Conservation (phyloP, 148 eudicot genomes). For the Mesembryanthemum crystallinum region DNA sequence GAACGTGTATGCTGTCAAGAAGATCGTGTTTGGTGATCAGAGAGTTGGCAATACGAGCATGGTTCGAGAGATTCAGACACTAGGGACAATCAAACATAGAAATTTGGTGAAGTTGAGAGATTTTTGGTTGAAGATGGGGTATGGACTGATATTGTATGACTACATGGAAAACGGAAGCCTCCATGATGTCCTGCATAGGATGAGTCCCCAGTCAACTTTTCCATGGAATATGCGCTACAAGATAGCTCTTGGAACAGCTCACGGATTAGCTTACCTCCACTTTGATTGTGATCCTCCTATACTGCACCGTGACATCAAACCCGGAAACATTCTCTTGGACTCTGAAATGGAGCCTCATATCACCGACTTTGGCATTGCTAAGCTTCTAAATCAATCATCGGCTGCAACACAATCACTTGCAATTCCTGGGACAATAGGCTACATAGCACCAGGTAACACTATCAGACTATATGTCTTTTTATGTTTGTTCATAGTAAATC, state of each 20-base stretch:
- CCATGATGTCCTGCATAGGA: constrained; percentile 55
- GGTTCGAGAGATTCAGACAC: constrained; percentile 67
- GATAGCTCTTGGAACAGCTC: constrained; percentile 78
- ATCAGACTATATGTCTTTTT: neutral
- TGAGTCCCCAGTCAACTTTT: constrained; percentile 31
- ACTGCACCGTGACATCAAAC: constrained; percentile 77
- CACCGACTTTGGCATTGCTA: constrained; percentile 88
- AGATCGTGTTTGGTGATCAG: constrained; percentile 44
- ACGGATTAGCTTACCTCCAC: constrained; percentile 78
- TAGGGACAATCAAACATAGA: constrained; percentile 68
- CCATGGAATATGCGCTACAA: constrained; percentile 58
- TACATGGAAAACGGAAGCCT: constrained; percentile 86
- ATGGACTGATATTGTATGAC: constrained; percentile 60
- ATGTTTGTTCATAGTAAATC: too few species aligned
- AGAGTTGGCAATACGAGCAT: constrained; percentile 46
- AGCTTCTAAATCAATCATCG: constrained; percentile 58
- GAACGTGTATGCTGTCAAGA: constrained; percentile 67
- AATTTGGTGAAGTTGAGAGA: constrained; percentile 59
- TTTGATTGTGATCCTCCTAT: constrained; percentile 72
- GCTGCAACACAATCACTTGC: constrained; percentile 36
- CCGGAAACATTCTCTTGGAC: constrained; percentile 73
- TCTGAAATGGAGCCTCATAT: constrained; percentile 84
- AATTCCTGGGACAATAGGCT: constrained; percentile 71
- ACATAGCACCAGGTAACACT: constrained; percentile 85
- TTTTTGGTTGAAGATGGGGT: constrained; percentile 53